Evolutionary conservation across 2,329 filamentous ascomycete genomes (phyloP).

Genomic region (Ophiostoma sp.): DNA sequence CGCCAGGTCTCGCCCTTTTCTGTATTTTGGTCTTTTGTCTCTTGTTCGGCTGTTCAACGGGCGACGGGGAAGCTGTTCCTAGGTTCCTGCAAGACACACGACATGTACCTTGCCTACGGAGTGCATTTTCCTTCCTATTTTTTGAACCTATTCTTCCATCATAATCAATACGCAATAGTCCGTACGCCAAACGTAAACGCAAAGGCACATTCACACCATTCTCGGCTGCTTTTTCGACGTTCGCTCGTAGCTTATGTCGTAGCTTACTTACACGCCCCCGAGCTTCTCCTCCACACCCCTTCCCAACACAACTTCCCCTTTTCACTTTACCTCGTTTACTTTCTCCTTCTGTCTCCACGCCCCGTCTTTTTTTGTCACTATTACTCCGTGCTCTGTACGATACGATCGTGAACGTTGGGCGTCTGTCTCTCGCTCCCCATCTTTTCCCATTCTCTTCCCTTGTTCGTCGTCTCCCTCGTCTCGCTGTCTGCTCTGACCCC

Average conservation of each 20-base stretch:
- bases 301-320: not conserved
- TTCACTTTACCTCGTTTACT: not conserved
- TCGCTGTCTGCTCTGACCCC: not conserved
- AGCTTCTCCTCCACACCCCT: not conserved
- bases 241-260: not conserved
- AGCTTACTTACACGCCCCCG: not conserved
- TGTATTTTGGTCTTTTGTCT: not conserved
- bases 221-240: not conserved
- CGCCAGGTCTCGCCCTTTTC: not conserved
- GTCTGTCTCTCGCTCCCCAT: not conserved
- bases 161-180: not conserved
- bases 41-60: not conserved
- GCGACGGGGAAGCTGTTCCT: slow-evolving; percentile 13
- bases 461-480: not conserved
- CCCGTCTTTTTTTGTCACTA: slow-evolving; percentile 9
- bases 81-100: slow-evolving; percentile 1
- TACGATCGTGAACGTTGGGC: not conserved
- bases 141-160: not conserved
- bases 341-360: not conserved
- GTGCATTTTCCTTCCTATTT: not conserved
- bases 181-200: slow-evolving; percentile 2
- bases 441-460: slow-evolving; percentile 5
- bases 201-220: slow-evolving; percentile 3
- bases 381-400: slow-evolving; percentile 1
- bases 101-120: not conserved